Base-by-base conservation (phyloP, 2,329 filamentous ascomycete species). In the Colletotrichum sublineola region DNA sequence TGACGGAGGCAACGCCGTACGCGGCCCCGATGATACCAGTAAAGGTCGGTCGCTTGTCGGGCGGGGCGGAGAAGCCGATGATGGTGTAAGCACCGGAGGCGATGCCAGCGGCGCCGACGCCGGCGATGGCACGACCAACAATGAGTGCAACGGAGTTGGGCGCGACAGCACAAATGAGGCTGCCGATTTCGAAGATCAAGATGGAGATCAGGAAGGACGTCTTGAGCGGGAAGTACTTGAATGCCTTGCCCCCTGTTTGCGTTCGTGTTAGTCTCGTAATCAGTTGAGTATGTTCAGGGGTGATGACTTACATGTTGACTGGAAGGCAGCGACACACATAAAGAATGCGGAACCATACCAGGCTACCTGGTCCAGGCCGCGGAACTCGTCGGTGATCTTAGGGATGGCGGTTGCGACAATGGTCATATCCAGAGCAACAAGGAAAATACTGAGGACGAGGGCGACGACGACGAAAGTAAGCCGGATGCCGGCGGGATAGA, bases 271-370 rank as follows among this genome's bases (percentile, higher is more conserved):
- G 76, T 46, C 20, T 33, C n/a, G 29, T 1, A 3, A 14, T 15
- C 36, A n/a, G 29, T 75, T 73, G 18, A 75, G 42, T 4, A 67
- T 66, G 33, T 75, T 73, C 4, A 75, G 29, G 46, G 29, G 64
- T 33, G n/a, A 18, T 62, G 55, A 77, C 70, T 64, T 73, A 73
- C 70, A 86, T 20, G 81, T 81, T 55, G 84, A 83, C 76, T 86
- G 84, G 75, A 84, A 82, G 69, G 80, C 80, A 12, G 82, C 85
- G 40, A 85, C 77, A 1, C 85, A 86, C 75, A 88, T 81, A 78
- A 88, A 87, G 75, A 86, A 89, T 53, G 86, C 86, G 20, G 86
- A 84, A 2, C 87, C 88, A 75, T 91, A 91, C 89, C 89, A 91
- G 31, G 86, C 85, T 15, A 89, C 84, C 73, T 89, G 85, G 46